Conservation (phyloP, 2,329 filamentous ascomycete genomes). For the Aspergillus transmontanensis region DNA sequence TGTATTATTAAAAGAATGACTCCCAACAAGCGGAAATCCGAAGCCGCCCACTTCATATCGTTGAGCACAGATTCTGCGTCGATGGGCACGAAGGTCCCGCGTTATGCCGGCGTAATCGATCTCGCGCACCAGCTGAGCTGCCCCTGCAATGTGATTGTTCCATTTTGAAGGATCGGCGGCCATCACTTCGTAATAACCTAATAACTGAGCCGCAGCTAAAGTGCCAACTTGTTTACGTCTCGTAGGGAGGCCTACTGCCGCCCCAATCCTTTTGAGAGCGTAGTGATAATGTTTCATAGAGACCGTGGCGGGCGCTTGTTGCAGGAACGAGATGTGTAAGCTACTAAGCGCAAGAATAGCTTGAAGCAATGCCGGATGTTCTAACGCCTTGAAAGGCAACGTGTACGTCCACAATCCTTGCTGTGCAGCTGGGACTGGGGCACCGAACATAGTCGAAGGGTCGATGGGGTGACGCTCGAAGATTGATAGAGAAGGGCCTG, state of each 20-base stretch:
- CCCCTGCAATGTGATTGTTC: constrained; percentile 88
- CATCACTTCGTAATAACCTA: constrained; percentile 94
- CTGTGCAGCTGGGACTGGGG: constrained; percentile 63
- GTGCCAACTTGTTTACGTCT: constrained; percentile 76
- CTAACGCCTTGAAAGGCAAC: constrained; percentile 79
- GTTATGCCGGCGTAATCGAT: constrained; percentile 77
- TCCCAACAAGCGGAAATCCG: constrained; percentile 21
- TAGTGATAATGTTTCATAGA: constrained; percentile 92
- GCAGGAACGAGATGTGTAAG: constrained; percentile 82
- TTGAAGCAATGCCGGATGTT: constrained; percentile 84
- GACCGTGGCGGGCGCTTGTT: constrained; percentile 71
- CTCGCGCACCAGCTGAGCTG: constrained; percentile 78
- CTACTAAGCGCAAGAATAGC: constrained; percentile 86
- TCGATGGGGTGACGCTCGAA: constrained; percentile 83
- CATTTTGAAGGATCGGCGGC: constrained; percentile 93
- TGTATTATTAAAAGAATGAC: constrained; percentile 34
- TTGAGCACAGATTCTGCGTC: constrained; percentile 48
- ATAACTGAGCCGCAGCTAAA: constrained; percentile 80
- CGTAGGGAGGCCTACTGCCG: constrained; percentile 69
- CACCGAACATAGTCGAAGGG: constrained; percentile 67
- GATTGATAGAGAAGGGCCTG: constrained; percentile 80
- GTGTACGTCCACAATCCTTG: constrained; percentile 68
- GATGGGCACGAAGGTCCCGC: constrained; percentile 68
- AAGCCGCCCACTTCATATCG: constrained; percentile 31
- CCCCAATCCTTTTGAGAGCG: constrained; percentile 75